Evolutionary conservation across 768 basidiomycete species (phyloP), one percentile per base, ranked within the genome.

Genomic region (Suillus decipiens): DNA sequence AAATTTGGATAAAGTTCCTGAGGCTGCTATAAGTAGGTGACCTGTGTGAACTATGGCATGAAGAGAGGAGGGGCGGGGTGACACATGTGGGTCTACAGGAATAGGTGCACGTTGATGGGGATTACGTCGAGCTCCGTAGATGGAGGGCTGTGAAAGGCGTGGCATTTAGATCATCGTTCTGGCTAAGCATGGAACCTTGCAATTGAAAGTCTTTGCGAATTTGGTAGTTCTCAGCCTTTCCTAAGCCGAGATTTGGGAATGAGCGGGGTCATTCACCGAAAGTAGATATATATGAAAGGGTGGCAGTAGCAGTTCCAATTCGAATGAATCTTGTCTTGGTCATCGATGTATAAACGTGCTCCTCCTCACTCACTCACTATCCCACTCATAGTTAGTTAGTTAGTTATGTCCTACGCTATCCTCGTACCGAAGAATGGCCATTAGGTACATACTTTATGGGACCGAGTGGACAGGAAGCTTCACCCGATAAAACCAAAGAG

Each of bases 41-140:
- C 22, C 47, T 37, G 45, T 59, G 58, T 17, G 60, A 50, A 67
- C 34, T 34, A 36, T 41, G 39, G 39, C 15, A 15, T 41, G 39
- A 6, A 41, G 39, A 34, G 4, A 6, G 34, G n/a, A 12, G 65
- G 63, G 57, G 56, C 31, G 53, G 15, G 11, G 37, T 7, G 48
- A 36, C 19, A 33, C 47, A 57, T 50, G 36, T 51, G 51, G 5
- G 53, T 47, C 60, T 45, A 28, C 47, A 42, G 57, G 59, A 36
- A 43, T 36, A 22, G 19, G 41, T 34, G 51, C 60, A 54, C 3
- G 22, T 14, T 48, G 61, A 17, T 54, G 39, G 41, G 45, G 43
- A 64, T 64, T 64, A 64, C 63, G 63, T 64, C 63, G 63, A 51
- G 36, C n/a, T 31, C 61, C 48, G 62, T 60, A 63, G 45, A 47